These are phyloP conservation scores for Verticillium dahliae DNA, from an alignment of 2,329 filamentous ascomycete genomes.

Conservation along the genomic window DNA sequence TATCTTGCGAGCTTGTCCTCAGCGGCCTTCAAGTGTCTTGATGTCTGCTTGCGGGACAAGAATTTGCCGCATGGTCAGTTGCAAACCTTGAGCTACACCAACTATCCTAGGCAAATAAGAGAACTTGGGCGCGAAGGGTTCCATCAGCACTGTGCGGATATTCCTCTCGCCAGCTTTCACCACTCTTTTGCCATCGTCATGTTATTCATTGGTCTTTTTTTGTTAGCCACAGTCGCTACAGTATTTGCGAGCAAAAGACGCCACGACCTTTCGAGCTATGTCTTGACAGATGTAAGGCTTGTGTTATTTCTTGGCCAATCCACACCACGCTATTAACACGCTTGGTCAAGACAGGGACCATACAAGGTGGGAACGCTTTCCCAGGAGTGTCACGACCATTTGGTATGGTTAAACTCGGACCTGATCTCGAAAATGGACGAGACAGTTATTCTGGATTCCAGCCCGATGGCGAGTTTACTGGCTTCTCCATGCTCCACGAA, in stretches of 20 bases:
- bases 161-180: neutral
- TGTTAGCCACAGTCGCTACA: neutral
- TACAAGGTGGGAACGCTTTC: conserved; percentile 41
- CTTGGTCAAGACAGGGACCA: conserved; percentile 34
- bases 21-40: too few relatives aligned
- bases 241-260: neutral
- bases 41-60: too few relatives aligned
- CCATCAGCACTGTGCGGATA: neutral
- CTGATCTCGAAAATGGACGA: conserved; percentile 38
- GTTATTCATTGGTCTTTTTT: neutral
- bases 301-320: neutral
- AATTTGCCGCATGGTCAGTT: too few relatives aligned
- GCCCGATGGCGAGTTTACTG: conserved; percentile 44
- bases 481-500: conserved; percentile 60
- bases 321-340: conserved; percentile 4
- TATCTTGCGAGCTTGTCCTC: too few relatives aligned
- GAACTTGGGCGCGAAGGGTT: neutral
- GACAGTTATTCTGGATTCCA: conserved; percentile 49
- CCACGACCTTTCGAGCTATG: conserved; percentile 23
- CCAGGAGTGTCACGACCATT: conserved; percentile 40
- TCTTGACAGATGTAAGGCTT: conserved; percentile 24
- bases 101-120: too few relatives aligned
- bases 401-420: conserved; percentile 43
- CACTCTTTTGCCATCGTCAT: neutral
- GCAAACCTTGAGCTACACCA: too few relatives aligned